Base-by-base conservation (phyloP, 805 yeast genomes). In the Schwanniomyces pseudopolymorphus region DNA sequence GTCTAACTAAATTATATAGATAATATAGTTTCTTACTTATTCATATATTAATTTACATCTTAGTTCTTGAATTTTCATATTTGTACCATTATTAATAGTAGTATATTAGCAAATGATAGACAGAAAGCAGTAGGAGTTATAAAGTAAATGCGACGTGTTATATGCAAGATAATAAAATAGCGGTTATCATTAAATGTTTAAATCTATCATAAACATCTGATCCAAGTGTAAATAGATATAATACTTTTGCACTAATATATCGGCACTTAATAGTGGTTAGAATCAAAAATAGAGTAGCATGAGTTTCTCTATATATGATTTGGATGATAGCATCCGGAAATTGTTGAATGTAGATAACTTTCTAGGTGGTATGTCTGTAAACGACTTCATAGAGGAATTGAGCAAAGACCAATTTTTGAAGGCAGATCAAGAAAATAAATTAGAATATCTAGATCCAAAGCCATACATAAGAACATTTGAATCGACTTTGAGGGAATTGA, bases 401-500 rank as follows among this genome's bases (percentile, higher is more conserved):
- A 80, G 91, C 50, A 81, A 82, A 58, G 86, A 84, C 57, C 87
- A 85, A 52, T 72, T 79, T 13, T 55, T 72, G 24, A 74, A 75
- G 48, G 78, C 74, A 10, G 75, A 77, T 6, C 80, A 76, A 50
- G 79, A 75, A 24, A 75, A 78, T 47, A 71, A 77, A 36, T 60
- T 78, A 26, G 81, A 79, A 42, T 77, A 76, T 58, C 66, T 89
- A 45, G 97, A 94, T 59, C 97, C 98, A 1, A 89, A 89, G 58
- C 98, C 98, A 1, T 94, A 88, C 61, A 92, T 92, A 40, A 79
- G 97, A 54, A 89, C 96, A 0, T 91, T 94, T 63, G 97, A 92
- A 61, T 82, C 91, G 1, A 88, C 94, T 2, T 70, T 90, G 39
- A 75, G 82, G 39, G 92, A 89, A 57, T 70, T 92, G 52, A 79